Base-by-base conservation (phyloP, 768 basidiomycete genomes). In the Naganishia vaughanmartiniae region DNA sequence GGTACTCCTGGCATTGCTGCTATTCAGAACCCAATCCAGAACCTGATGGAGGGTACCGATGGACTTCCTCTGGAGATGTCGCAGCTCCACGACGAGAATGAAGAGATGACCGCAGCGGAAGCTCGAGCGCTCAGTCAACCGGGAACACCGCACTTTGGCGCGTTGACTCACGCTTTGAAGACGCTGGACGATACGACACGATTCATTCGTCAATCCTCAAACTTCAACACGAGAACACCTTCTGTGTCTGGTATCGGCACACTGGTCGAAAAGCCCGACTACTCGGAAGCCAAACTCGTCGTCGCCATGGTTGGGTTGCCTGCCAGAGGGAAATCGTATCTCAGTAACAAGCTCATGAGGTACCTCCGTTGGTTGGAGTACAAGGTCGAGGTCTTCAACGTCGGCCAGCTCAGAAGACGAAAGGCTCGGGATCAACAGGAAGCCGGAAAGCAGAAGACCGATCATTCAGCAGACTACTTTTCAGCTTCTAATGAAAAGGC, bases 311-410 rank as follows among this genome's bases (percentile, higher is more conserved):
- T 98, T 71, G 96, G 96, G 33, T 82, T 99, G 54, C 96, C 96
- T n/a, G 96, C 96, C 2, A 86, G 96, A 70, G 96, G 96, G 21
- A 99, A 99, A 83, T 97, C 94, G 1, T 99, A 97, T 81, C 87
- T 99, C 71, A 93, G 91, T 80, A 99, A 99, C 82, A 98, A 95
- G 83, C 87, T 99, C 72, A 93, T 88, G 89, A 87, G 94, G 71
- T 99, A 99, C 80, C 85, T 99, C 51, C 90, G 91, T 82, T 99
- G 96, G 96, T 86, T 99, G 54, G 96, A 99, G 81, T 99, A 97
- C 80, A 88, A 95, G 74, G 95, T 96, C 74, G 91, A 93, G 85
- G 96, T 98, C 6, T 98, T 98, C 85, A 98, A 99, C 78, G 96
- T 98, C 33, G 96, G 95, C 7, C 95, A 98, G 80, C 84, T 96